phyloP scores from a whole-genome alignment of 1,139 yeast genomes.

The Sugiyamaella paludigena region DNA sequence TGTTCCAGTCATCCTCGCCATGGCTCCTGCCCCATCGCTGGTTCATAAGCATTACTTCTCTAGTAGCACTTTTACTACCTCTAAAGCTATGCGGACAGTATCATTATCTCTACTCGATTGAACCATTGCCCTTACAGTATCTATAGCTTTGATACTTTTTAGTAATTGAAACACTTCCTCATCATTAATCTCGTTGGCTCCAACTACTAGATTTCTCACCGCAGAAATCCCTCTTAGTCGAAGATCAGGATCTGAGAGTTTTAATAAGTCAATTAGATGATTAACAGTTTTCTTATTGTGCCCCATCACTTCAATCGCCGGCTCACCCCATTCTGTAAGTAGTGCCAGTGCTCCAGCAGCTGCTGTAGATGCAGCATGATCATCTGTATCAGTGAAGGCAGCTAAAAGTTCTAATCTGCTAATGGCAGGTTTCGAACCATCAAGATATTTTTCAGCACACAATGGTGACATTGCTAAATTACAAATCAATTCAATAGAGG shows the following conservation, averaged over 20 bases:
- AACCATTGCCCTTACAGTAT: constrained; percentile 6
- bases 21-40: too few relatives aligned
- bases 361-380: constrained; percentile 37
- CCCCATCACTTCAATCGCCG: constrained; percentile 11
- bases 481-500: constrained; percentile 41
- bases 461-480: constrained; percentile 39
- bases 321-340: constrained; percentile 33
- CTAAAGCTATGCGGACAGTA: constrained; percentile 2
- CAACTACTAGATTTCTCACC: constrained; percentile 5
- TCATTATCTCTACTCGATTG: constrained; percentile 7
- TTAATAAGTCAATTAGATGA: constrained; percentile 3
- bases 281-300: constrained; percentile 1
- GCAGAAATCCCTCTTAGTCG: constrained; percentile 6
- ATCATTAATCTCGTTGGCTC: constrained; percentile 3
- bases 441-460: constrained; percentile 41
- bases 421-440: constrained; percentile 29
- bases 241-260: neutral
- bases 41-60: neutral
- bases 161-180: neutral
- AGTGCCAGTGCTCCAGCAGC: constrained; percentile 44
- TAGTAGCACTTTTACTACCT: constrained; percentile 1
- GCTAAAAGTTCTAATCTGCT: constrained; percentile 34
- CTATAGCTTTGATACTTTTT: neutral
- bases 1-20: too few relatives aligned
- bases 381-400: constrained; percentile 37